These are phyloP conservation scores for Cardiospermum halicacabum DNA, from an alignment of 345 rosid species.

Conservation along the genomic window DNA sequence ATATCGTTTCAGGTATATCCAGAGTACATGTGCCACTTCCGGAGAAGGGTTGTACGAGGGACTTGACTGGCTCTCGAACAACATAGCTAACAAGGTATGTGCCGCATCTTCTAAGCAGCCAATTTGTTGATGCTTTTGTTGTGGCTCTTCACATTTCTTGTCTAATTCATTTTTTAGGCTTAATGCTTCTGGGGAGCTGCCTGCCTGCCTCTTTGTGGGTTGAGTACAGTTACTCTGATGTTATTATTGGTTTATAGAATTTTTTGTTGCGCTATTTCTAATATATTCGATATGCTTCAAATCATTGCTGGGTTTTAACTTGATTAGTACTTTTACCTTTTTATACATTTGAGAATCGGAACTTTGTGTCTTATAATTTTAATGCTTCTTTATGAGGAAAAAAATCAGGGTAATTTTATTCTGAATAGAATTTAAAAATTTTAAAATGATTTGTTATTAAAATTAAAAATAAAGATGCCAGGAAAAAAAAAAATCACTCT, in stretches of 20 bases:
- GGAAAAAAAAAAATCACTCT: too few species aligned
- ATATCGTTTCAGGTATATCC: slow-evolving; percentile 32
- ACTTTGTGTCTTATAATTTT: too few species aligned
- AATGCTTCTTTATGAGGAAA: too few species aligned
- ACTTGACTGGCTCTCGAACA: slow-evolving; percentile 21
- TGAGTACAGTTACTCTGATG: neutral
- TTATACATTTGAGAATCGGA: neutral
- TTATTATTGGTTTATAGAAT: neutral
- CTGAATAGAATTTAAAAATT: too few species aligned
- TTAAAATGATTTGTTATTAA: too few species aligned
- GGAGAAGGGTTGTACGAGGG: slow-evolving; percentile 21
- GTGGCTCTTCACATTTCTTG: neutral
- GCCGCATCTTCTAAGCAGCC: neutral
- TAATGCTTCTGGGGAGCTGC: neutral
- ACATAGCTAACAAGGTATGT: slow-evolving; percentile 18
- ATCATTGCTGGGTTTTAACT: neutral
- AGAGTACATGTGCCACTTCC: slow-evolving; percentile 35
- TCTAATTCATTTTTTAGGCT: neutral
- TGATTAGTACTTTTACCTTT: neutral
- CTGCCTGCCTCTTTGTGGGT: neutral
- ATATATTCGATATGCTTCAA: neutral
- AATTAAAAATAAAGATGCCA: too few species aligned
- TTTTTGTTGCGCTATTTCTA: neutral
- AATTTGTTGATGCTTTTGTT: too few species aligned
- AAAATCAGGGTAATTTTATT: too few species aligned